These are phyloP conservation scores for Avicennia marina DNA, from an alignment of 257 asterid genomes.

Conservation along the genomic window DNA sequence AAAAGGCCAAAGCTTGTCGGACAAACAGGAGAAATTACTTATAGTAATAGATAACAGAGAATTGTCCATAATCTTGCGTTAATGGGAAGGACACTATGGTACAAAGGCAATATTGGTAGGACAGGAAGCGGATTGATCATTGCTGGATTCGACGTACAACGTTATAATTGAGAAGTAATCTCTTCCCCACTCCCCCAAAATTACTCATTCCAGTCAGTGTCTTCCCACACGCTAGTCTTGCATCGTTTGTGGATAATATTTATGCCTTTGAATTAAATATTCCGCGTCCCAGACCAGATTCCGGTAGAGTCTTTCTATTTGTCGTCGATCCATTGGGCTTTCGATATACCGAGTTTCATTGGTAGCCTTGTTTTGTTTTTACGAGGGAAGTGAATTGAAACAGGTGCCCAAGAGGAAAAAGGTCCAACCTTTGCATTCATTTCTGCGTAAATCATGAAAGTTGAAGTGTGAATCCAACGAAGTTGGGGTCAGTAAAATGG, in stretches of 20 bases:
- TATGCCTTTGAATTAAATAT: constrained; percentile 19
- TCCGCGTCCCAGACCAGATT: constrained; percentile 30
- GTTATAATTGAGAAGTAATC: constrained; percentile 18
- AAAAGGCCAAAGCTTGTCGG: too few species aligned
- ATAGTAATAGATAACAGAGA: too few species aligned
- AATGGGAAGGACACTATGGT: too few species aligned
- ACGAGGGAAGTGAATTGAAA: constrained; percentile 5
- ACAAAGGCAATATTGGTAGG: too few species aligned
- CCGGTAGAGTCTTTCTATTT: constrained; percentile 19
- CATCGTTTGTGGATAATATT: constrained; percentile 15
- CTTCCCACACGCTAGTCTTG: constrained; percentile 2
- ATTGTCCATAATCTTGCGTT: too few species aligned
- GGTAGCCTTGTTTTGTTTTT: constrained; percentile 16
- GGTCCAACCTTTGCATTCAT: constrained; percentile 19
- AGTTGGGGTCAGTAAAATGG: constrained; percentile 40
- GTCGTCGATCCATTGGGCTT: constrained; percentile 27
- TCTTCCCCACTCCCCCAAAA: not conserved
- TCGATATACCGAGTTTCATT: constrained; percentile 4
- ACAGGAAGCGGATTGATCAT: too few species aligned
- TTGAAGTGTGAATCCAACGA: constrained; percentile 45
- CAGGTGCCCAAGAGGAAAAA: constrained; percentile 7
- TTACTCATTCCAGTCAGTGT: constrained; percentile 8
- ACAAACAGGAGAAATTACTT: too few species aligned
- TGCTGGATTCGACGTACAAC: too few species aligned
- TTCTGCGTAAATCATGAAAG: constrained; percentile 13